Conservation (phyloP, 805 yeast genomes). For the Starmerella sp. region DNA sequence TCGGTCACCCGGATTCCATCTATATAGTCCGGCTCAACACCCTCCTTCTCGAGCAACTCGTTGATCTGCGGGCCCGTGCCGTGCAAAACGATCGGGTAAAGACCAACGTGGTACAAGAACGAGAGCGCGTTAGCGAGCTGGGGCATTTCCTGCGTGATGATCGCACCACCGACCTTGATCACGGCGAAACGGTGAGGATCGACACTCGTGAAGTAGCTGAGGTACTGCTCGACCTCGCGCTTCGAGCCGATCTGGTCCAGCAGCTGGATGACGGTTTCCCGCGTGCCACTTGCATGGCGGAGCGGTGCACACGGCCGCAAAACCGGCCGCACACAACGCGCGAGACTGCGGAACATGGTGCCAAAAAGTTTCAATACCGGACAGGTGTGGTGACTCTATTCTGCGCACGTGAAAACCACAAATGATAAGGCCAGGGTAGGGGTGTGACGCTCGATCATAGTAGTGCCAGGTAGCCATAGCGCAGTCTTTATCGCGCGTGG, state of each 20-base stretch:
- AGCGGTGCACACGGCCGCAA: slow-evolving; percentile 1
- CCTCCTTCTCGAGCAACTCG: slow-evolving; percentile 81
- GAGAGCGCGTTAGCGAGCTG: slow-evolving; percentile 94
- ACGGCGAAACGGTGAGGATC: slow-evolving; percentile 89
- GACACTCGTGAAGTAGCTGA: slow-evolving; percentile 92
- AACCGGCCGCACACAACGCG: slow-evolving; percentile 3
- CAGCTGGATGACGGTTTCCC: slow-evolving; percentile 91
- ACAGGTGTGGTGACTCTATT: slow-evolving; percentile 1
- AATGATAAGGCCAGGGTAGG: slow-evolving; percentile 2
- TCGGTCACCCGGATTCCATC: slow-evolving; percentile 97
- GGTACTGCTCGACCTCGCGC: slow-evolving; percentile 94
- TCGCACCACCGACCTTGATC: slow-evolving; percentile 98
- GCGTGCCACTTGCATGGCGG: slow-evolving; percentile 35
- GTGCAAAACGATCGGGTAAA: slow-evolving; percentile 91
- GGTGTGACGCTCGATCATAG: neutral
- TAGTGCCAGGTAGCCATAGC: no score
- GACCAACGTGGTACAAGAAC: slow-evolving; percentile 91
- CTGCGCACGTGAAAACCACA: neutral
- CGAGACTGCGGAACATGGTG: slow-evolving; percentile 4
- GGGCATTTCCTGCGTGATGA: slow-evolving; percentile 85
- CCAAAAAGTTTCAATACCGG: slow-evolving; percentile 2
- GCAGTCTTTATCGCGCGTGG: no score
- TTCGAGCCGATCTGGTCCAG: slow-evolving; percentile 94
- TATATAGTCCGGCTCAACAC: slow-evolving; percentile 88
- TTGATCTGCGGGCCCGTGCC: slow-evolving; percentile 99